These are phyloP conservation scores for Fusarium xylarioides DNA, from an alignment of 2,329 filamentous ascomycete species.

Conservation along the genomic window DNA sequence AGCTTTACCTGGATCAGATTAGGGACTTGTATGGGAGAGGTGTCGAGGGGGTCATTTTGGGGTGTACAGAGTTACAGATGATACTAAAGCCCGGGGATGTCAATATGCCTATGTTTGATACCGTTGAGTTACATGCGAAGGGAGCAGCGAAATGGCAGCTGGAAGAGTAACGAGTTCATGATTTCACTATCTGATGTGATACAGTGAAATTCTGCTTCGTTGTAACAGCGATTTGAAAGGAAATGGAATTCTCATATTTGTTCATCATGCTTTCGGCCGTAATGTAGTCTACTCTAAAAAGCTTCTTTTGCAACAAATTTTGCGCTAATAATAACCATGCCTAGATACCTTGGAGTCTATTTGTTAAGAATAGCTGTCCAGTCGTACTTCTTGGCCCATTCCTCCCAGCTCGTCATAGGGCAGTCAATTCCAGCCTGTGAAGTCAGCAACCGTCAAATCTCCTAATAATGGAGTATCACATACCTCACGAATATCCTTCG, in stretches of 20 bases:
- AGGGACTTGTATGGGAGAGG: background rate
- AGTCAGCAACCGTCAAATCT: background rate
- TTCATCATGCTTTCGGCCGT: background rate
- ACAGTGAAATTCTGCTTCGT: background rate
- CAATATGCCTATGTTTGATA: background rate
- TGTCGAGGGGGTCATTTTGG: background rate
- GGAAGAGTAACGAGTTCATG: background rate
- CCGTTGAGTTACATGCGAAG: background rate
- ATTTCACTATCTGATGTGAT: background rate
- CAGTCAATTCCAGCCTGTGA: constrained; percentile 56
- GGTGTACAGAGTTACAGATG: constrained; percentile 3
- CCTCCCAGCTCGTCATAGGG: constrained; percentile 51
- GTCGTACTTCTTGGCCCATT: constrained; percentile 50
- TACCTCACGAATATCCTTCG: constrained; percentile 55
- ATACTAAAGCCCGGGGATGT: background rate
- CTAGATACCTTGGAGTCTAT: background rate
- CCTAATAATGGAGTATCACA: constrained; percentile 9
- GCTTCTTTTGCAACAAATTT: background rate
- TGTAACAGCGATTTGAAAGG: background rate
- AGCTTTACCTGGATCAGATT: background rate
- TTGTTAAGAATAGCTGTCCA: constrained; percentile 42
- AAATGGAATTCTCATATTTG: background rate
- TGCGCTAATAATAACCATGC: background rate
- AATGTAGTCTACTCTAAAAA: background rate
- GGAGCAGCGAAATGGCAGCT: background rate